A percentile compares a stretch with the other conserved stretches of the same genome.
Conservation (phyloP, 2,329 filamentous ascomycete genomes). For the Fusarium praegraminearum region DNA sequence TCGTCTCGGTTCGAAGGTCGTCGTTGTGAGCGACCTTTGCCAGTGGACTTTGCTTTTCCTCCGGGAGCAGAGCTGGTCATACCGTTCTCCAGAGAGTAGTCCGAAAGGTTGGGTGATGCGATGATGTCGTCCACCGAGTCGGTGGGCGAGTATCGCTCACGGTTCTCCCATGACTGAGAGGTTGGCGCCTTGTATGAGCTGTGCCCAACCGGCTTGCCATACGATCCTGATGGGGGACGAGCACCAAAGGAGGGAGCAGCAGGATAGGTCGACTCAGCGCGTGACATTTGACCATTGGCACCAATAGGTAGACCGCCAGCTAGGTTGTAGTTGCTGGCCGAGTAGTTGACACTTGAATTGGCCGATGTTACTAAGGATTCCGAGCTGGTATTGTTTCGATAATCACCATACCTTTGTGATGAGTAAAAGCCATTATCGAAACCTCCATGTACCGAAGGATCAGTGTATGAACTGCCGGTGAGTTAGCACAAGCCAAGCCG, state of each 20-base stretch:
- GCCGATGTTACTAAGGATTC: constrained; percentile 52
- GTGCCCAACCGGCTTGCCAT: constrained; percentile 49
- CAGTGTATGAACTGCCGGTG: constrained; percentile 50
- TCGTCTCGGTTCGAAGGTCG: constrained; percentile 86
- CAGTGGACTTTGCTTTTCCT: constrained; percentile 59
- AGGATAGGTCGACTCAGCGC: constrained; percentile 56
- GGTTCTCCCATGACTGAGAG: constrained; percentile 61
- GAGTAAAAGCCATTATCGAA: constrained; percentile 56
- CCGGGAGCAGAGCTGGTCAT: constrained; percentile 56
- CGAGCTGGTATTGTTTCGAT: constrained; percentile 28
- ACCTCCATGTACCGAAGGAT: constrained; percentile 50
- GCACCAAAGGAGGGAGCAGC: constrained; percentile 57
- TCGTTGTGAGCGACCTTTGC: constrained; percentile 69
- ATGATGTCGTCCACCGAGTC: constrained; percentile 70
- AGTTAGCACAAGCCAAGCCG: constrained; percentile 43
- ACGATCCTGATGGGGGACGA: constrained; percentile 57
- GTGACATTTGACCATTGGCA: constrained; percentile 54
- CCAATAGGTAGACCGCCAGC: constrained; percentile 45
- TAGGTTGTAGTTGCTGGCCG: constrained; percentile 52
- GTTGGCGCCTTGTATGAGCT: constrained; percentile 57
- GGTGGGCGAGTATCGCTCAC: constrained; percentile 66
- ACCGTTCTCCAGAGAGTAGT: constrained; percentile 68
- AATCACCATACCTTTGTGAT: constrained; percentile 55
- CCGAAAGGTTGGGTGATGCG: constrained; percentile 69
- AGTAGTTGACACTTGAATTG: constrained; percentile 59